Base-by-base conservation (phyloP, 768 basidiomycete species). In the Brasilioporus rufonigricans region DNA sequence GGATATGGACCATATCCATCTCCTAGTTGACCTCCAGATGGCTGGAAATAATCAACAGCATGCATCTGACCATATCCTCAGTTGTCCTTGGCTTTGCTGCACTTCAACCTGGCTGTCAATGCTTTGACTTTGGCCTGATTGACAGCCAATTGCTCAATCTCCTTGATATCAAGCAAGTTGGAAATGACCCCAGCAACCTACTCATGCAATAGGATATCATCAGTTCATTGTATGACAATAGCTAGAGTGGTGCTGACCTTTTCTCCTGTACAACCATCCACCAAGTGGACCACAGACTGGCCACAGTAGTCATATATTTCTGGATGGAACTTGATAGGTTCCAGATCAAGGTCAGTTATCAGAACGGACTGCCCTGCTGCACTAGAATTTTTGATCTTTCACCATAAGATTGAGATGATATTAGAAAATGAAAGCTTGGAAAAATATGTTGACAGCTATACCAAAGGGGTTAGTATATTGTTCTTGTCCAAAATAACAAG, bases 311-410 rank as follows among this genome's bases (percentile, higher is more conserved):
- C 9, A 4, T 50, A 58, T 5, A 59, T 50, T 0, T 53, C 13
- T 2, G 2, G 1, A 9, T 50, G 3, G 0, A 43, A 0, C 1
- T 16, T 0, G 0, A 50, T 7, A 0, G 5, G 1, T 1, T 1
- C 5, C 8, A 58, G 13, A 5, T 16, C 33, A 14, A 35, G 33
- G 13, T 16, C 14, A 5, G 5, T 12, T 16, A 35, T 14, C 0
- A 13, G 1, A 0, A 59, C 8, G 8, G 3, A 35, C 32, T 12
- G 24, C 26, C 29, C 31, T 16, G 12, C 27, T 35, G 3, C 11
- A 29, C 27, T 29, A 14, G 33, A 35, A 10, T 35, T 35, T 35
- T 35, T 35, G 33, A 2, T 5, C 33, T 35, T 12, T 35, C 33
- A 14, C 2, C 33, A 14, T 2, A 35, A 35, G 33, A 35, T 35